phyloP scores from a whole-genome alignment of 2,329 filamentous ascomycete species.

The Rhytidhysteron rufulum region DNA sequence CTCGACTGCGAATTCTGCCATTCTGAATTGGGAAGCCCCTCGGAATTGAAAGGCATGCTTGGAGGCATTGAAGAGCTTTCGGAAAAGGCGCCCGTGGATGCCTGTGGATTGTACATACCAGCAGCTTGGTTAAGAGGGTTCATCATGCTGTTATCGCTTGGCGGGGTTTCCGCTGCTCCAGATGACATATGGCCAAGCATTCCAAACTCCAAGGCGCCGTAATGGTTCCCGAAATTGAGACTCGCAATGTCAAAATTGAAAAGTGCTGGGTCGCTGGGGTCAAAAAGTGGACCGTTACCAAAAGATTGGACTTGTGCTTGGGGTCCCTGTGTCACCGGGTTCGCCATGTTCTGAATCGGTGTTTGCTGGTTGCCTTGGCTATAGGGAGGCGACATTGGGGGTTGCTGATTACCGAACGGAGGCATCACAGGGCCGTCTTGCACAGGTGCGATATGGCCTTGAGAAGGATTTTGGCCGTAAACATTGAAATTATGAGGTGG shows the following conservation, averaged over 20 bases:
- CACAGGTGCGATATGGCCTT: slow-evolving; percentile 38
- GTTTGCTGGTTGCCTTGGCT: slow-evolving; percentile 50
- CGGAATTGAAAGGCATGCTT: slow-evolving; percentile 24
- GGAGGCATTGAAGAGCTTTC: slow-evolving; percentile 24
- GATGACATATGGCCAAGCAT: slow-evolving; percentile 96
- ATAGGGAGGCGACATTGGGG: slow-evolving; percentile 74
- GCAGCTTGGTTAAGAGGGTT: slow-evolving; percentile 29
- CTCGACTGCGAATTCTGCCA: slow-evolving; percentile 38
- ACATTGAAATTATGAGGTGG: slow-evolving; percentile 31
- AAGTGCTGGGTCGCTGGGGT: slow-evolving; percentile 84
- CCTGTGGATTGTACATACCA: slow-evolving; percentile 38
- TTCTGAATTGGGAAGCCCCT: slow-evolving; percentile 24
- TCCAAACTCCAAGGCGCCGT: slow-evolving; percentile 90
- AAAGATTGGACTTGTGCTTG: slow-evolving; percentile 43
- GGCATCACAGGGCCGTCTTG: slow-evolving; percentile 44
- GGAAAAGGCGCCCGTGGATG: slow-evolving; percentile 19
- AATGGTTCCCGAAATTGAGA: slow-evolving; percentile 93
- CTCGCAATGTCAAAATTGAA: slow-evolving; percentile 96
- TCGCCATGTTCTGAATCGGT: slow-evolving; percentile 47
- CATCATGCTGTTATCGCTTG: slow-evolving; percentile 53
- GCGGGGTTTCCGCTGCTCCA: slow-evolving; percentile 75
- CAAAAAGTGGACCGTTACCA: slow-evolving; percentile 66
- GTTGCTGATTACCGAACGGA: slow-evolving; percentile 62
- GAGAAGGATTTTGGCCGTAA: slow-evolving; percentile 39
- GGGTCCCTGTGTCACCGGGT: slow-evolving; percentile 36